Evolutionary conservation across 306 rosid genomes (phyloP), one percentile per base, ranked within the genome.

Genomic region (Vigna hirtella): DNA sequence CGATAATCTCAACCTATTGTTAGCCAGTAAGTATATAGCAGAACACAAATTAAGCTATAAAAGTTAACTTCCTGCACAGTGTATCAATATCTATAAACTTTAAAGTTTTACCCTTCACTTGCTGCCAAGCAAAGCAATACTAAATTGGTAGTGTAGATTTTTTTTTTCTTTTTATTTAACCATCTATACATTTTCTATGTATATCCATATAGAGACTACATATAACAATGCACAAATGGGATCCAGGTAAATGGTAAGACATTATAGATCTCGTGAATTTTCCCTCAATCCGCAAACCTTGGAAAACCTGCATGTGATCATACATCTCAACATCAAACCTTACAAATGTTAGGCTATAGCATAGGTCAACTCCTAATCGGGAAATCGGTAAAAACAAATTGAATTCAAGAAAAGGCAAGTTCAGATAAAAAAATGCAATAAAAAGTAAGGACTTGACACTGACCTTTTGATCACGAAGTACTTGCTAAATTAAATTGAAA

Each of bases 401-500:
- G 47, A 34, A 62, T 32, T 32, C 67, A 30, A 32, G 47, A 62
- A 62, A 62, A 62, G 24, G 24, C 13, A 62, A 62, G 52, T 58
- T 43, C 43, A 63, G 57, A 70, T 52, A 32, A 26, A 3, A 74
- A 30, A 30, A 30, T 32, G 51, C 53, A 70, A n/a, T 51, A 15
- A 16, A 51, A 4, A 36, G 7, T 36, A 67, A 28, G 74, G 14
- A 45, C 40, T 7, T 42, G 18, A 59, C 52, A 5, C 16, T 3
- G 24, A 62, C 28, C 59, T 13, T 28, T 65, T 55, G 45, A 63
- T 43, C 11, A 43, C 11, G 51, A 57, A 61, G 9, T 52, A 62
- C 66, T 71, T 4, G 59, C 49, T 17, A 63, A 32, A 38, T 66
- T 32, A 61, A 80, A 38, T 66, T 32, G 51, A 80, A 65, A 22